phyloP scores from a whole-genome alignment of 1,284 basidiomycete genomes.

The Wolfiporia cocos region DNA sequence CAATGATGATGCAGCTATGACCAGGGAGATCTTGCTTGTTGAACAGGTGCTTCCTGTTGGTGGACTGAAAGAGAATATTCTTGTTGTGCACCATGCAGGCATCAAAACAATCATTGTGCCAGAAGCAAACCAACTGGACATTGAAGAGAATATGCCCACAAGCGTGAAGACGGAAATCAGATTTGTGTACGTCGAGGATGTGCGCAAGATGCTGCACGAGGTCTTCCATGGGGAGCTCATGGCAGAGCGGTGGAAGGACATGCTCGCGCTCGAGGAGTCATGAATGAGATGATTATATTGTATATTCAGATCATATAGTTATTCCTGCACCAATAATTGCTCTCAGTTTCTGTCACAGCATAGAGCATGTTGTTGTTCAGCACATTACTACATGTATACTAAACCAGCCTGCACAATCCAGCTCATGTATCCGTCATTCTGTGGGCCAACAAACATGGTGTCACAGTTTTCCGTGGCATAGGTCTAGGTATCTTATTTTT shows the following conservation, averaged over 20 bases:
- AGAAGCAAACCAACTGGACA: constrained; percentile 82
- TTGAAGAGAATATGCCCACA: constrained; percentile 92
- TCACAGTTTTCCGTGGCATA: no score
- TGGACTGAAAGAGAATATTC: constrained; percentile 92
- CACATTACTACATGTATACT: constrained; percentile 6
- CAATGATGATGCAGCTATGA: no score
- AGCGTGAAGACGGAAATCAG: constrained; percentile 92
- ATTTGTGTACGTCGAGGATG: constrained; percentile 91
- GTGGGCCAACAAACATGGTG: no score
- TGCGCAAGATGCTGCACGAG: constrained; percentile 81
- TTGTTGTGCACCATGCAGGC: constrained; percentile 89
- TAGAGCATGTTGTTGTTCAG: constrained; percentile 7
- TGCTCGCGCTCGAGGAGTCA: constrained; percentile 24
- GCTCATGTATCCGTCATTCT: constrained; percentile 9
- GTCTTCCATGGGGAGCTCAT: constrained; percentile 67
- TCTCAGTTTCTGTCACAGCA: constrained; percentile 6
- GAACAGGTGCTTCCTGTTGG: constrained; percentile 93
- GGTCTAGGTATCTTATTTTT: no score
- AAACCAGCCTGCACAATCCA: constrained; percentile 3
- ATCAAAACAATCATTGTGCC: constrained; percentile 91
- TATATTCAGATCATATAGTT: no score
- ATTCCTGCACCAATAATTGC: constrained; percentile 9
- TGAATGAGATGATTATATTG: constrained; percentile 1
- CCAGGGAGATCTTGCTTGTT: constrained; percentile 89
- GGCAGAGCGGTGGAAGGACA: constrained; percentile 65